Base-by-base conservation (phyloP, 2,329 filamentous ascomycete genomes). In the Aureobasidium sp. region DNA sequence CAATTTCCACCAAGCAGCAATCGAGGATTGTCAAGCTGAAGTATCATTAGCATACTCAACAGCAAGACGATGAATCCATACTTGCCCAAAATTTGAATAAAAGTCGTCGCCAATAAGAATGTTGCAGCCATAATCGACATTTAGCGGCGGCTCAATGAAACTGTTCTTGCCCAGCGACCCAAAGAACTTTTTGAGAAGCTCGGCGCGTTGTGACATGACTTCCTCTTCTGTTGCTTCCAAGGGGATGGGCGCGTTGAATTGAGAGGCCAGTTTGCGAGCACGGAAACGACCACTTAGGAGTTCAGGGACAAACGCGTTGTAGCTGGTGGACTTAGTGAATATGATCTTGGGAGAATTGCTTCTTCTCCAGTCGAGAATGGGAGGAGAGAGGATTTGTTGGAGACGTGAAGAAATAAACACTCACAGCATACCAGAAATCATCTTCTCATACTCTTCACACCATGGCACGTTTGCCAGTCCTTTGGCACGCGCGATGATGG, bases 71-170 rank as follows among this genome's bases (percentile, higher is more conserved):
- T 4, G 4, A n/a, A 6, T 20, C 15, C 12, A 36, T 5, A 17
- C 59, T n/a, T 12, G 64, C 52, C 82, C 82, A 70, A 84, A 84
- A 67, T 85, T 86, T 48, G 84, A 78, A 67, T 87, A 89, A 69
- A 87, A 87, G n/a, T 79, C 76, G 46, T 82, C 76, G 8, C 86
- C 86, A 0, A 88, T 76, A 6, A 75, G 78, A 65, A 87, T 81
- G 67, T 88, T 89, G 70, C 82, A 83, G 1, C 86, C 86, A 63
- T 88, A 88, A 69, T 88, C 86, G 37, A 87, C 77, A 42, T 76
- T 78, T 62, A 89, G 76, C 0, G 85, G 84, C 0, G 85, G 81
- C 67, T 88, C 85, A 39, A 88, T 80, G 65, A 81, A 81, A 27
- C 75, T 77, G 27, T 72, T 67, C 29, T 71, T 69, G 32, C 72